Evolutionary conservation across 768 basidiomycete genomes (phyloP), one percentile per base, ranked within the genome.

Genomic region (Psilocybe cyanescens): DNA sequence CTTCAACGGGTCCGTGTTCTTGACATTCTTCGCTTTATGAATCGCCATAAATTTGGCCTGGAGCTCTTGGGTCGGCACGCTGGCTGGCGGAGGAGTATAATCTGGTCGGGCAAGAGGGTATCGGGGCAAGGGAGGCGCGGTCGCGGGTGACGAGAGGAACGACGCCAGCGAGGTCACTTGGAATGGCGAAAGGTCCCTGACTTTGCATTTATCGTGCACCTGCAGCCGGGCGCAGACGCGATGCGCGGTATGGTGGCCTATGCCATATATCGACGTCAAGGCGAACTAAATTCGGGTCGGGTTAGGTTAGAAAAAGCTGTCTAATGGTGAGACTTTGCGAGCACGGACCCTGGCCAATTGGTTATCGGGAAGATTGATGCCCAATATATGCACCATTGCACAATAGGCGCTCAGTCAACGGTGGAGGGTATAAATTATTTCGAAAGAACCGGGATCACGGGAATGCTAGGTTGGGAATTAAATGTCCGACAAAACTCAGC

Each of bases 91-190:
- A 24, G 85, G 82, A 41, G 75, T 74, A 72, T 81, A 89, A 53
- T 76, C 65, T 11, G 82, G 78, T 2, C 79, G 66, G 1, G 92
- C 91, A 35, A 94, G 84, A 11, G 89, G 89, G 64, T 87, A 83
- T 39, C 82, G 82, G 5, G 87, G 85, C 3, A 91, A 82, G 9
- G 85, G 80, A 0, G 87, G 79, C 2, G 90, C 84, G 16, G 92
- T 95, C 24, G 84, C 78, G 1, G 97, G 96, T 0, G 95, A 92
- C 4, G 96, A 95, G 8, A 99, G 88, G 76, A 94, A 97, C 5
- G 97, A 92, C 11, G 95, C 90, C n/a, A 99, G 84, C 14, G 90
- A 84, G 12, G 95, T 97, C 53, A 96, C 80, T 83, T 99, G 97
- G 37, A 85, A 80, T 31, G 95, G 89, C 29, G 93, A 88, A 33